Base-by-base conservation (phyloP, 106 monocot species). In the Dendrobium nobile region DNA sequence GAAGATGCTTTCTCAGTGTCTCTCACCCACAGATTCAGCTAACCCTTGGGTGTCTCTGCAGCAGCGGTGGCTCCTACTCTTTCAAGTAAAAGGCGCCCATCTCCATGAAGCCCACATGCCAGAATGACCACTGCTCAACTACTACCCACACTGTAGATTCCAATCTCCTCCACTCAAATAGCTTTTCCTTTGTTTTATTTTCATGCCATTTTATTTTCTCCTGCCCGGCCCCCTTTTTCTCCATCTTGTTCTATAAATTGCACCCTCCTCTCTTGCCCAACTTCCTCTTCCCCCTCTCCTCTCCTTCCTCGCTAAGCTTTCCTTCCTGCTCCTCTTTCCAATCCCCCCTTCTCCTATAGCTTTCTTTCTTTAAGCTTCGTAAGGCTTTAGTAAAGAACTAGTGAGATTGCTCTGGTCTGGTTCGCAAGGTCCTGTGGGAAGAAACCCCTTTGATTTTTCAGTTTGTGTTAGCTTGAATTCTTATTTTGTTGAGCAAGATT, bases 241-340 rank as follows among this genome's bases (percentile, higher is more conserved):
- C 0, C 11, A 33, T 72, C 68, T 73, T 77, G 26, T 55, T 79
- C 87, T 87, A 87, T 87, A 87, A 87, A 87, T 82, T 77, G 45
- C 82, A 84, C 54, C 79, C 67, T 43, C 31, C 55, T 75, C 75
- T 37, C 64, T 40, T 4, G 43, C 45, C 77, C 47, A n/a, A 74
- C 7, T 26, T 26, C 64, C 64, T 65, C 64, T 65, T 65, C 78
- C 84, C 77, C 80, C 81, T 78, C 84, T 77, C 74, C 81, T 67
- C 67, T 40, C 72, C 22, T 75, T 73, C 72, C 18, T 74, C 78
- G 47, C 58, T 20, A 54, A 78, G 24, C 20, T 75, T 47, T 31
- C 54, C 64, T 47, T 31, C 42, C 64, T 75, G 9, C 47, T 54
- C 77, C 58, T 18, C 58, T 67, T 20, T 22, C 10, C 0, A 17